These are phyloP conservation scores for Pontederia crassipes DNA, from an alignment of 176 grass and related monocot species.

Conservation along the genomic window DNA sequence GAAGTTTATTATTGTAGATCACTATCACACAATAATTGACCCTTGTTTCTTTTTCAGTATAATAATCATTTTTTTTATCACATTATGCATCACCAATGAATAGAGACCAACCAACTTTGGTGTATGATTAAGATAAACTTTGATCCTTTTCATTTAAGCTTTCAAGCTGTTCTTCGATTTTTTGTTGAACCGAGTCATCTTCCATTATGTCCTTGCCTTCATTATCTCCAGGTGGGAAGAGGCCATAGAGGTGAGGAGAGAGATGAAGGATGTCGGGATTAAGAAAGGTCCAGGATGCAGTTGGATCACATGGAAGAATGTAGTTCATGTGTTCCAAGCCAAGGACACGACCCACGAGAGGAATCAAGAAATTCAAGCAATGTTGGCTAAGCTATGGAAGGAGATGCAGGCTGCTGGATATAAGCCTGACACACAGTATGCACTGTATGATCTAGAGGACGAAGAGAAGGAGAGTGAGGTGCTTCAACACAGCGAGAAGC, in stretches of 20 bases:
- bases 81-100: no score
- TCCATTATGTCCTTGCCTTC: no score
- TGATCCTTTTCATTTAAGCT: no score
- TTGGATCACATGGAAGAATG: conserved; percentile 81
- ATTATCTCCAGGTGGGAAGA: conserved; percentile 50
- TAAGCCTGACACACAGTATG: conserved; percentile 51
- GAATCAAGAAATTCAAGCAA: conserved; percentile 55
- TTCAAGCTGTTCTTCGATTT: no score
- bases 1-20: conserved; percentile 1
- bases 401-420: conserved; percentile 70
- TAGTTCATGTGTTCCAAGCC: conserved; percentile 69
- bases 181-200: no score
- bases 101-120: no score
- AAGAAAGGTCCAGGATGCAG: conserved; percentile 77
- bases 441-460: conserved; percentile 74
- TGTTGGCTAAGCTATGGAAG: conserved; percentile 39
- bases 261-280: conserved; percentile 57
- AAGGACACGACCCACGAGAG: conserved; percentile 66
- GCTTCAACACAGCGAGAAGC: conserved; percentile 80
- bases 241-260: conserved; percentile 60
- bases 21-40: not conserved
- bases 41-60: no score
- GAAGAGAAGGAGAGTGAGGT: conserved; percentile 89
- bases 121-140: no score
- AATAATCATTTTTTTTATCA: no score